Conservation (phyloP, 805 yeast genomes). For the Allodekkera sacchari region DNA sequence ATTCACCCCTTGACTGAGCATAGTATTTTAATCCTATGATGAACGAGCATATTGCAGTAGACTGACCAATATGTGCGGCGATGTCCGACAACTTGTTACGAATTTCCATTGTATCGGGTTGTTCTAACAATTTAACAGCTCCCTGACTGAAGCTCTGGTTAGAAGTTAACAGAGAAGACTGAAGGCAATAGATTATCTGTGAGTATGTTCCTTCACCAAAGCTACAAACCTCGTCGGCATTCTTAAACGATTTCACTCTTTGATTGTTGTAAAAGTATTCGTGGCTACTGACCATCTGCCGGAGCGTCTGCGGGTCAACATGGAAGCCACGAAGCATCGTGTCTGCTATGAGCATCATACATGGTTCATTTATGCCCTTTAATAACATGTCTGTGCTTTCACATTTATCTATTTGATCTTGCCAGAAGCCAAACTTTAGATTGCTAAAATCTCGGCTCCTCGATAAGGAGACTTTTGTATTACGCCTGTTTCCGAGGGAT, state of each 20-base stretch:
- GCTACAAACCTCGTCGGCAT: slow-evolving; percentile 53
- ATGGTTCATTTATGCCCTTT: slow-evolving; percentile 44
- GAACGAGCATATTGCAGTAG: slow-evolving; percentile 60
- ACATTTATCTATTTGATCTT: slow-evolving; percentile 45
- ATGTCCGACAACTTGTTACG: slow-evolving; percentile 41
- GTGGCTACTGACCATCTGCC: slow-evolving; percentile 53
- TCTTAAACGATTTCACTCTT: slow-evolving; percentile 32
- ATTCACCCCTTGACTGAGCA: slow-evolving; percentile 39
- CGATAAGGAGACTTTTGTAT: slow-evolving; percentile 18
- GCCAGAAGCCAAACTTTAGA: slow-evolving; percentile 69
- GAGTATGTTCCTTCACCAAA: slow-evolving; percentile 77
- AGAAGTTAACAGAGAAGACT: slow-evolving; percentile 50
- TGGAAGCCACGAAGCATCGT: slow-evolving; percentile 40
- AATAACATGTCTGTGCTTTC: slow-evolving; percentile 17
- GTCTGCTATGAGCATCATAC: slow-evolving; percentile 48
- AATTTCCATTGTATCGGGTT: slow-evolving; percentile 28
- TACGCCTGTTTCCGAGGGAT: slow-evolving; percentile 22
- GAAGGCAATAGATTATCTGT: slow-evolving; percentile 61
- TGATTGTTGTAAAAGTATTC: slow-evolving; percentile 41
- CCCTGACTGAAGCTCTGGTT: slow-evolving; percentile 38
- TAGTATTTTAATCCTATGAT: slow-evolving; percentile 54
- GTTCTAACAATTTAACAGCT: slow-evolving; percentile 38
- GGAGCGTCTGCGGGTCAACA: slow-evolving; percentile 46
- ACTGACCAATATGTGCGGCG: slow-evolving; percentile 78
- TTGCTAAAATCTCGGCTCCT: slow-evolving; percentile 29